A percentile compares a stretch with the other conserved stretches of the same genome.
phyloP scores from a whole-genome alignment of 345 rosid genomes.

The Lumnitzera littorea region DNA sequence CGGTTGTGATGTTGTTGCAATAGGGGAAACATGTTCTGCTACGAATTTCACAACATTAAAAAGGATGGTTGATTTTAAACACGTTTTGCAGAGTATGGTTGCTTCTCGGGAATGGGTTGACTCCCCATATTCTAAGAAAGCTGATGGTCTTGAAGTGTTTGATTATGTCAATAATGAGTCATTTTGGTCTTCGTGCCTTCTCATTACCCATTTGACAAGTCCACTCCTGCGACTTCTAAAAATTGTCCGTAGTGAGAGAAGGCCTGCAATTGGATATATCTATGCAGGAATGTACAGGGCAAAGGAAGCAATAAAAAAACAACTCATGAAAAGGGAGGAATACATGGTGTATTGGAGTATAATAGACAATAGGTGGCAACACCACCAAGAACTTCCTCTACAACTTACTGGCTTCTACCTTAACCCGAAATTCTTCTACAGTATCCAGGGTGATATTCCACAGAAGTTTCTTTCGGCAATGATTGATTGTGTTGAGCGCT shows the following conservation, averaged over 20 bases:
- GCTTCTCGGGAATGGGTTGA: slow-evolving; percentile 86
- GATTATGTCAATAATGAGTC: slow-evolving; percentile 55
- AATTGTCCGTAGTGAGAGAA: slow-evolving; percentile 48
- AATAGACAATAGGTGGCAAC: slow-evolving; percentile 77
- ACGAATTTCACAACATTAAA: slow-evolving; percentile 63
- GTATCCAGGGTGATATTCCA: slow-evolving; percentile 55
- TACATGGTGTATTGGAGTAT: slow-evolving; percentile 72
- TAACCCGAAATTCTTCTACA: slow-evolving; percentile 84
- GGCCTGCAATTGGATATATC: slow-evolving; percentile 83
- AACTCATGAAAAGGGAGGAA: slow-evolving; percentile 54
- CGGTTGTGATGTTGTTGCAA: slow-evolving; percentile 71
- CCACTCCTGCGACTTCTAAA: slow-evolving; percentile 63
- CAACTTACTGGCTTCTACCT: slow-evolving; percentile 89
- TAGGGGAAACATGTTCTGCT: slow-evolving; percentile 47
- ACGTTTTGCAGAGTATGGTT: slow-evolving; percentile 69
- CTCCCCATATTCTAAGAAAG: slow-evolving; percentile 56
- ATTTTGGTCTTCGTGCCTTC: slow-evolving; percentile 71
- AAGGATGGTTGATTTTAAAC: slow-evolving; percentile 48
- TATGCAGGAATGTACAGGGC: slow-evolving; percentile 75
- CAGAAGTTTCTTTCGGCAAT: slow-evolving; percentile 54
- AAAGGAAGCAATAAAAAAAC: slow-evolving; percentile 73
- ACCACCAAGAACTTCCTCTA: slow-evolving; percentile 62
- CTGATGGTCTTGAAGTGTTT: slow-evolving; percentile 58
- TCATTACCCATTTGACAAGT: slow-evolving; percentile 41
- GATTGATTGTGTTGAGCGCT: slow-evolving; percentile 81